Evolutionary conservation across 75 land plant species (phyloP).

Genomic region (Selaginella moellendorffii): DNA sequence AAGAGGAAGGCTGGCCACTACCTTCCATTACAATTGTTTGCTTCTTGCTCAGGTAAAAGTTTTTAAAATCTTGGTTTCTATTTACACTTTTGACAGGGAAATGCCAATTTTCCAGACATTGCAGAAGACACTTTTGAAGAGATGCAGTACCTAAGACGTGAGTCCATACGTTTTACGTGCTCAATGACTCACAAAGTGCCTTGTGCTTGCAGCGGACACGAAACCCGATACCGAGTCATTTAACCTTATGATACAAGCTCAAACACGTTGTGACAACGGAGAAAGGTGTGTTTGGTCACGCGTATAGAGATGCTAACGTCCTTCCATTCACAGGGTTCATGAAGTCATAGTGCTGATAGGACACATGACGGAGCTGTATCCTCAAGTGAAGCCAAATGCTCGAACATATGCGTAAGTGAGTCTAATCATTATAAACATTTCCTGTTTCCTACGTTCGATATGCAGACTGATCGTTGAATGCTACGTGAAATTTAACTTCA

Average conservation of each 20-base stretch:
- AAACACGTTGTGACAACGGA: constrained; percentile 62
- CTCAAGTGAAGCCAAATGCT: constrained; percentile 72
- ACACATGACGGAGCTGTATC: constrained; percentile 82
- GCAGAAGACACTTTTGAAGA: constrained; percentile 84
- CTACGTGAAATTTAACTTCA: constrained; percentile 66
- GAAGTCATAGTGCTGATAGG: constrained; percentile 83
- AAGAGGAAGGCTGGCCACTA: constrained; percentile 78
- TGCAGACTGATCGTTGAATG: constrained; percentile 81
- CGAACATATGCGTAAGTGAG: constrained; percentile 80
- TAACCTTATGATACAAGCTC: constrained; percentile 89
- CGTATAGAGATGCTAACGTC: not conserved
- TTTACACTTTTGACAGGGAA: constrained; percentile 34
- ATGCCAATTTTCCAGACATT: constrained; percentile 83
- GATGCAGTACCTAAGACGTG: constrained; percentile 81
- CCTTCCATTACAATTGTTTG: constrained; percentile 89
- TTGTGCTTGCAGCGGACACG: constrained; percentile 18
- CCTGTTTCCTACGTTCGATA: too few relatives aligned
- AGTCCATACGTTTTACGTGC: constrained; percentile 8
- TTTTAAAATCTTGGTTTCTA: not conserved
- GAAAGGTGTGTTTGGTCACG: constrained; percentile 37
- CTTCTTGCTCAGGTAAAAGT: constrained; percentile 67
- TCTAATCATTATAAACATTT: too few relatives aligned
- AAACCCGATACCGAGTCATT: constrained; percentile 94
- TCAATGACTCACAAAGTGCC: not conserved
- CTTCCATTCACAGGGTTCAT: constrained; percentile 39